A percentile compares a stretch with the other conserved stretches of the same genome.
phyloP scores from a whole-genome alignment of 2,329 filamentous ascomycete species.

The Pyricularia sp. region DNA sequence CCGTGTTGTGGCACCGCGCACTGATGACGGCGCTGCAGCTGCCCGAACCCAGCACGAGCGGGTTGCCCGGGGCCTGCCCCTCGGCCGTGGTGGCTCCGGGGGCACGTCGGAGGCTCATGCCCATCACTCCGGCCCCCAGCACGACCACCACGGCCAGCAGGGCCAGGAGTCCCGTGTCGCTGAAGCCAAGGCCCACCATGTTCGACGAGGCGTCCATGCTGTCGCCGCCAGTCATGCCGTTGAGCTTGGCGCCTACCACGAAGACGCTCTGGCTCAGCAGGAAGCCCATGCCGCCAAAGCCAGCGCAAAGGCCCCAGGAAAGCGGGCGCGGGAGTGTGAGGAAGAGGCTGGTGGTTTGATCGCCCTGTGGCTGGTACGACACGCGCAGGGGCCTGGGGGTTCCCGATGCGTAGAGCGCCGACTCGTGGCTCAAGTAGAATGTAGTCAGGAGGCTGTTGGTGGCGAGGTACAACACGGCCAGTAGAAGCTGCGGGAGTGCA shows the following conservation, averaged over 20 bases:
- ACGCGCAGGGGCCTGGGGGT: constrained; percentile 31
- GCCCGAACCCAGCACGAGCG: constrained; percentile 35
- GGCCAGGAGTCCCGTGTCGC: constrained; percentile 30
- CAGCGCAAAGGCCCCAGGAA: constrained; percentile 32
- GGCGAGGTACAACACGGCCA: constrained; percentile 36
- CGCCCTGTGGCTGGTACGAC: constrained; percentile 30
- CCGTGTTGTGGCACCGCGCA: constrained; percentile 31
- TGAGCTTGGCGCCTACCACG: constrained; percentile 12
- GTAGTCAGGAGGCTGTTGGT: constrained; percentile 36
- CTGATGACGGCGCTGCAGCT: constrained; percentile 43
- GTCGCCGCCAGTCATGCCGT: constrained; percentile 14
- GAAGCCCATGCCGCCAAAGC: constrained; percentile 35
- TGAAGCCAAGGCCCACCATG: constrained; percentile 29
- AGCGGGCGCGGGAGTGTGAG: constrained; percentile 38
- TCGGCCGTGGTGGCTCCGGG: constrained; percentile 23
- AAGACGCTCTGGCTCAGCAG: constrained; percentile 35
- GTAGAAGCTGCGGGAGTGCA: constrained; percentile 37
- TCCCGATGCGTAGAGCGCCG: constrained; percentile 30
- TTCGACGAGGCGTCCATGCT: constrained; percentile 12
- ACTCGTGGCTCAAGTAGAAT: constrained; percentile 41
- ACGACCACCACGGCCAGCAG: constrained; percentile 29
- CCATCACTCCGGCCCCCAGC: constrained; percentile 23
- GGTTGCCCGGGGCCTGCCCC: constrained; percentile 32
- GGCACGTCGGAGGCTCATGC: constrained; percentile 30
- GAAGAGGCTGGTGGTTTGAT: constrained; percentile 36